phyloP scores from a whole-genome alignment of 345 rosid species.

The Raphanus raphanistrum region DNA sequence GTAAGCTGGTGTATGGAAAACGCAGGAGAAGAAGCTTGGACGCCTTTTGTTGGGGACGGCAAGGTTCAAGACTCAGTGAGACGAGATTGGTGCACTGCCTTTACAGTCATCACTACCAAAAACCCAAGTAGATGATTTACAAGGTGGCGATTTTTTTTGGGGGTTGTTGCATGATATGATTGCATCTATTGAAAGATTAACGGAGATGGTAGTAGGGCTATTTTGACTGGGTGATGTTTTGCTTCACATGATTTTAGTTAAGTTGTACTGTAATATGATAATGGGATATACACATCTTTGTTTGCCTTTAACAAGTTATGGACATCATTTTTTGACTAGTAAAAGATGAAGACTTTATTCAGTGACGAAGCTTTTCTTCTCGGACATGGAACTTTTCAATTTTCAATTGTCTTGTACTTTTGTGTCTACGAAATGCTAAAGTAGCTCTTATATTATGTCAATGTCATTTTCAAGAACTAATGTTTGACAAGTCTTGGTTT shows the following conservation, averaged over 20 bases:
- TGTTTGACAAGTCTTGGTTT: background rate
- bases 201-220: slow-evolving; percentile 15
- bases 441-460: background rate
- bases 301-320: background rate
- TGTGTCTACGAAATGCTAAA: background rate
- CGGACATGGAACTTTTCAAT: background rate
- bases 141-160: background rate
- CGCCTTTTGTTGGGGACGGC: slow-evolving; percentile 44
- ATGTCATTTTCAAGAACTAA: background rate
- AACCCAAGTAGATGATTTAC: slow-evolving; percentile 23
- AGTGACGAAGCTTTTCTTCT: background rate
- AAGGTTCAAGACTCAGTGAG: slow-evolving; percentile 46
- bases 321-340: slow-evolving; percentile 11
- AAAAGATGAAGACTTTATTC: background rate
- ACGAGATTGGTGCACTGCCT: slow-evolving; percentile 55
- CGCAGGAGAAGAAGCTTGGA: slow-evolving; percentile 47
- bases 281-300: background rate
- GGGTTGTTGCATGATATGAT: background rate
- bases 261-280: background rate
- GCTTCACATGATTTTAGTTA: background rate
- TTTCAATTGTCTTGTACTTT: background rate
- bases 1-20: slow-evolving; percentile 54
- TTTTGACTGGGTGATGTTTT: slow-evolving; percentile 8
- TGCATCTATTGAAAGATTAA: background rate
- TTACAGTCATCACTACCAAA: slow-evolving; percentile 35